phyloP scores from a whole-genome alignment of 176 grass and related monocot genomes.

The Zoysia pacifica region DNA sequence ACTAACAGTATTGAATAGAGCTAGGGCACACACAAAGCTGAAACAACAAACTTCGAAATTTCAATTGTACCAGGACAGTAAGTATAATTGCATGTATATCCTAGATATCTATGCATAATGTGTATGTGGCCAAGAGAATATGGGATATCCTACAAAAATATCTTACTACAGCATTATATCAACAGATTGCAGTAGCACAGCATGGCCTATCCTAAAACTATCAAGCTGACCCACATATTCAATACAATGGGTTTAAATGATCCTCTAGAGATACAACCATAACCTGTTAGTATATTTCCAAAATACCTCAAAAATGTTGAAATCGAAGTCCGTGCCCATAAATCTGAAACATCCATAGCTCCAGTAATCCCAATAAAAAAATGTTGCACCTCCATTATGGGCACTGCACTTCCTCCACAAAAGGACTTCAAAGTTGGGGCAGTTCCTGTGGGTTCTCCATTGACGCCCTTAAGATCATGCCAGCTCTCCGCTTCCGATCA shows the following conservation, averaged over 20 bases:
- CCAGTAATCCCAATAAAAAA: conserved; percentile 20
- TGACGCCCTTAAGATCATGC: conserved; percentile 74
- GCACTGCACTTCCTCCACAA: conserved; percentile 9
- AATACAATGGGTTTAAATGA: neutral
- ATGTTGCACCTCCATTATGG: conserved; percentile 31
- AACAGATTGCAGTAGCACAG: neutral
- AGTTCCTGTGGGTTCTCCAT: conserved; percentile 73
- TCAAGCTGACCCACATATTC: neutral
- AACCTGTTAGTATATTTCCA: conserved; percentile 12
- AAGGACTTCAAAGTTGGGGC: conserved; percentile 45
- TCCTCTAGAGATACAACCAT: neutral
- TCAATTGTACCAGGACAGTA: neutral
- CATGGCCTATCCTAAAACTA: neutral
- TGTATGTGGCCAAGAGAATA: neutral
- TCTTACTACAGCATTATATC: neutral
- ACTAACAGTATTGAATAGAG: neutral
- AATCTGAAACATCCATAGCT: conserved; percentile 29
- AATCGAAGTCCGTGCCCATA: conserved; percentile 12
- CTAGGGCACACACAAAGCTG: neutral
- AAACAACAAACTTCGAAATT: conserved; percentile 12
- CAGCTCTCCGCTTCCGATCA: conserved; percentile 71
- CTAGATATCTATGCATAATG: neutral
- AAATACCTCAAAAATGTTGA: conserved; percentile 43
- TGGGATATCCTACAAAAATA: neutral
- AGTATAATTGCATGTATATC: neutral